phyloP scores from a whole-genome alignment of 2,329 filamentous ascomycete genomes.

The Ceratocystis lukuohia region DNA sequence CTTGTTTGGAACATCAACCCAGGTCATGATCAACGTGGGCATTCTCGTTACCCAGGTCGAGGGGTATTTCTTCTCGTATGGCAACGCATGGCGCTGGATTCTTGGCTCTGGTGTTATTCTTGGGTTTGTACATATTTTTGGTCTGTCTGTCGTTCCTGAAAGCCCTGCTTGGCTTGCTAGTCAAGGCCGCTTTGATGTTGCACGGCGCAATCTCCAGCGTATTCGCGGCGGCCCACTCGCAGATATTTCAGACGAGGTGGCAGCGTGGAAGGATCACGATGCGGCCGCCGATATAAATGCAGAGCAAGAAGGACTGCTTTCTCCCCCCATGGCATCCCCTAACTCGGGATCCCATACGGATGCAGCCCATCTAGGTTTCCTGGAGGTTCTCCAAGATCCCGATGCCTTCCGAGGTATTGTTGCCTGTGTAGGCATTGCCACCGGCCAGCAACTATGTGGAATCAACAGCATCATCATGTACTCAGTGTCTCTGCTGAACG shows the following conservation, averaged over 20 bases:
- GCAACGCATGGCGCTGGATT: slow-evolving; percentile 69
- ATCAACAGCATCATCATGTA: slow-evolving; percentile 99
- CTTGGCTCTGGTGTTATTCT: slow-evolving; percentile 59
- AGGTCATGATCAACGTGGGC: slow-evolving; percentile 85
- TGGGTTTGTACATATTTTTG: slow-evolving; percentile 51
- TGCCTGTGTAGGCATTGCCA: slow-evolving; percentile 81
- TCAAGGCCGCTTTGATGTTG: slow-evolving; percentile 46
- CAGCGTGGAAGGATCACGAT: slow-evolving; percentile 34
- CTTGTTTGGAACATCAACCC: slow-evolving; percentile 73
- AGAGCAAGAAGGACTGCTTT: slow-evolving; percentile 61
- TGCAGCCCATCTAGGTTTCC: slow-evolving; percentile 41
- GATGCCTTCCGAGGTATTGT: slow-evolving; percentile 60
- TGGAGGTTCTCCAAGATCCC: slow-evolving; percentile 53
- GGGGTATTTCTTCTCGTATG: slow-evolving; percentile 76
- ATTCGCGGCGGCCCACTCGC: slow-evolving; percentile 61
- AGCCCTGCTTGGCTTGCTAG: slow-evolving; percentile 77
- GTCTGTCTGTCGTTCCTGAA: slow-evolving; percentile 67
- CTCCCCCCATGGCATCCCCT: slow-evolving; percentile 21
- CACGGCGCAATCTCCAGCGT: slow-evolving; percentile 55
- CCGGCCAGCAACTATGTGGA: slow-evolving; percentile 80
- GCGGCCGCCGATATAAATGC: slow-evolving; percentile 31
- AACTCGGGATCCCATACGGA: slow-evolving; percentile 15
- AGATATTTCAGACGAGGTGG: slow-evolving; percentile 62
- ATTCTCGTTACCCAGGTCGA: slow-evolving; percentile 73
- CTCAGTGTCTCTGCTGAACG: slow-evolving; percentile 75